These are phyloP conservation scores for Allium cepa DNA, from an alignment of 106 monocot species.

Conservation along the genomic window DNA sequence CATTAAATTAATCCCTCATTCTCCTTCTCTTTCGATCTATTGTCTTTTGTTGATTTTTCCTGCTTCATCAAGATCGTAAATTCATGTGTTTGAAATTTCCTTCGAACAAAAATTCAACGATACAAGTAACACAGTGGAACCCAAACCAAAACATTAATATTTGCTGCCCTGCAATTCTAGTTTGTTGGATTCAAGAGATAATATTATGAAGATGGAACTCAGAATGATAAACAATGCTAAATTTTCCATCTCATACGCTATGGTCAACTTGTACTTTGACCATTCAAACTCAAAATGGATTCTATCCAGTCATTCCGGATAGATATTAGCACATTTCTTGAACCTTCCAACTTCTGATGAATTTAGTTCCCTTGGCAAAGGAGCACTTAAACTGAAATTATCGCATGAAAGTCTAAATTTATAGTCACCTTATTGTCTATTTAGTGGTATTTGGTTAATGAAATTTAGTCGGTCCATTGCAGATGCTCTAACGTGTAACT, in stretches of 20 bases:
- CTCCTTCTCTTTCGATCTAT: too few species aligned
- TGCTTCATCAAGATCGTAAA: not conserved
- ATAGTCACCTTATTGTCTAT: not conserved
- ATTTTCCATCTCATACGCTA: slow-evolving; percentile 50
- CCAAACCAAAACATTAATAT: slow-evolving; percentile 18
- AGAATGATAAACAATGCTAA: slow-evolving; percentile 16
- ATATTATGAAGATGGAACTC: slow-evolving; percentile 12
- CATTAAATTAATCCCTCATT: too few species aligned
- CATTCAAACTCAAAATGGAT: slow-evolving; percentile 64
- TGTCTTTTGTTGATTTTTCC: too few species aligned
- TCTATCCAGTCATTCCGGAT: slow-evolving; percentile 78
- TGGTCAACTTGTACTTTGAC: slow-evolving; percentile 68
- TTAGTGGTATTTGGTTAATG: not conserved
- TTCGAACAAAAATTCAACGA: slow-evolving; percentile 1
- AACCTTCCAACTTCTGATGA: slow-evolving; percentile 72
- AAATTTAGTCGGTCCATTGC: not conserved
- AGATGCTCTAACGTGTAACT: not conserved
- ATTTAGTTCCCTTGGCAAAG: slow-evolving; percentile 42
- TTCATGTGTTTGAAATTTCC: not conserved
- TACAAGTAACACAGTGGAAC: slow-evolving; percentile 22
- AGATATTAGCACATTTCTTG: slow-evolving; percentile 58
- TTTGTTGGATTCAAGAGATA: slow-evolving; percentile 34
- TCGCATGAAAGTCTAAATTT: not conserved
- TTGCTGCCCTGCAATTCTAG: slow-evolving; percentile 50
- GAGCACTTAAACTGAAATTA: slow-evolving; percentile 45